A percentile compares a stretch with the other conserved stretches of the same genome.
Conservation (phyloP, 164 flowering plant species). For the Magnolia changhungtana region DNA sequence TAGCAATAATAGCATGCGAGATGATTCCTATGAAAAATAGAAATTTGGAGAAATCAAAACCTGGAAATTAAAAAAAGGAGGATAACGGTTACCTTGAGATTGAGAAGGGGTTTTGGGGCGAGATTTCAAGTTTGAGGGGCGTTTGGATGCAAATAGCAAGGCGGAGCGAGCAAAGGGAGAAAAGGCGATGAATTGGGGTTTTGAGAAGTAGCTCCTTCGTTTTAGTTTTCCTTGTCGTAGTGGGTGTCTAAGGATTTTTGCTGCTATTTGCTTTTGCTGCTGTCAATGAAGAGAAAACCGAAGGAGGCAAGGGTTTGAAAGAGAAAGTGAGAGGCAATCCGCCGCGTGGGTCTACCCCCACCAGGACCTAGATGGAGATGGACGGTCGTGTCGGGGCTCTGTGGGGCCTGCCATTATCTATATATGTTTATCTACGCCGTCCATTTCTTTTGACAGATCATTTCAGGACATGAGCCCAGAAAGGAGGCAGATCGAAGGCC, state of each 20-base stretch:
- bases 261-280: neutral
- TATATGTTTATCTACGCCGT: too few relatives aligned
- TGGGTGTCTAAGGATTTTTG: neutral
- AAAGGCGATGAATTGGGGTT: constrained; percentile 41
- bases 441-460: too few relatives aligned
- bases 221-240: neutral
- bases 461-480: too few relatives aligned
- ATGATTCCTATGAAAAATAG: neutral
- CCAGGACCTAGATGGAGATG: too few relatives aligned
- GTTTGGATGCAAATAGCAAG: too few relatives aligned
- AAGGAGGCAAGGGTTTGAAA: too few relatives aligned
- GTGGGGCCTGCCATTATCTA: too few relatives aligned
- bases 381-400: too few relatives aligned
- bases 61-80: neutral
- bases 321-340: too few relatives aligned
- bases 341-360: too few relatives aligned
- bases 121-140: constrained; percentile 10
- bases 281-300: neutral
- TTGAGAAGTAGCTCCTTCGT: constrained; percentile 8
- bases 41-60: neutral
- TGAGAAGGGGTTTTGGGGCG: constrained; percentile 6
- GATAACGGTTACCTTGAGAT: constrained; percentile 31
- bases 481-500: too few relatives aligned
- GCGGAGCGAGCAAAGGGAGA: constrained; percentile 55
- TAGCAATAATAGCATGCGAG: too few relatives aligned